Evolutionary conservation across 768 basidiomycete species (phyloP).

Genomic region (Piloderma croceum): DNA sequence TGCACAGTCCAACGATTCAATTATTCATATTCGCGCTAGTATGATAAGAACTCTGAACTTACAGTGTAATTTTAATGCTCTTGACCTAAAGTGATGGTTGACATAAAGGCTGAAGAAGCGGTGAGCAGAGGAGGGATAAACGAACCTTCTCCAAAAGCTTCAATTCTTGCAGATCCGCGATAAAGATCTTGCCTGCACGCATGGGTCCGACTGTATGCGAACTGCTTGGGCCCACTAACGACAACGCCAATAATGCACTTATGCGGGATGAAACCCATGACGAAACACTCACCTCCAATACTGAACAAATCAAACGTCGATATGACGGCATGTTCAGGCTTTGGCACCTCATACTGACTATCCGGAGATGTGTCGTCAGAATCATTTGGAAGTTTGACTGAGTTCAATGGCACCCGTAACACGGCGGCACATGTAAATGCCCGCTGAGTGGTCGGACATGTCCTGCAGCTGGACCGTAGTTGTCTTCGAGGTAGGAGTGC

Average conservation of each 20-base stretch:
- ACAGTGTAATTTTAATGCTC: conserved; percentile 83
- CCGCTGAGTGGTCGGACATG: no score
- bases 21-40: conserved; percentile 3
- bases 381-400: no score
- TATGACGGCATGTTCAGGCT: conserved; percentile 82
- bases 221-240: conserved; percentile 54
- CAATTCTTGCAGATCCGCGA: conserved; percentile 65
- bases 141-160: conserved; percentile 62
- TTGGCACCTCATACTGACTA: no score
- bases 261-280: no score
- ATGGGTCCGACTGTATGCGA: conserved; percentile 73
- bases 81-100: conserved; percentile 46
- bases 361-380: no score
- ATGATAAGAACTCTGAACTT: conserved; percentile 22
- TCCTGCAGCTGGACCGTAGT: no score
- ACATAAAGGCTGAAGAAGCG: conserved; percentile 5
- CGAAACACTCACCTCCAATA: no score
- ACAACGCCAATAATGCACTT: no score
- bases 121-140: not conserved
- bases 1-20: no score
- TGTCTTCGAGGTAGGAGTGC: no score
- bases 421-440: no score
- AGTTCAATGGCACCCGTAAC: no score
- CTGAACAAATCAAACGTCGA: conserved; percentile 92
- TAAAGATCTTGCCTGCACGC: conserved; percentile 88